Evolutionary conservation across 208 protist species (phyloP).

Genomic region (Herpetomonas samuelpessoai): DNA sequence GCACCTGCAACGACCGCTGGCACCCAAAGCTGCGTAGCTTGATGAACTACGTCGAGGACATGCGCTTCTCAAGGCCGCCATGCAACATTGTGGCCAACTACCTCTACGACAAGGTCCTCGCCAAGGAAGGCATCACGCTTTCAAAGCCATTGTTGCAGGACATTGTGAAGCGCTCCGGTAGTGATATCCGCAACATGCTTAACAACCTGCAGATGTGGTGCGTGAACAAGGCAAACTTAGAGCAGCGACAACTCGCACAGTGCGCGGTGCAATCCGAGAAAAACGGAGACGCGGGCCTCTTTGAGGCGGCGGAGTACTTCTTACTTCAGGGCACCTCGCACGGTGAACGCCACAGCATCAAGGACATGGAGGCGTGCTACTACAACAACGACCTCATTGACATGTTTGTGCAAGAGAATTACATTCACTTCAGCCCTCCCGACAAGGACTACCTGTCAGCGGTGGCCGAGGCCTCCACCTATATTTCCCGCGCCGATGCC

Average conservation of each 20-base stretch:
- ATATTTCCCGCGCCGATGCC: conserved; percentile 77
- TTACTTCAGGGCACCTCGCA: conserved; percentile 70
- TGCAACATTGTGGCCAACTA: conserved; percentile 86
- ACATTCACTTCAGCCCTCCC: conserved; percentile 84
- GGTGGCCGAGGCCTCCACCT: conserved; percentile 50
- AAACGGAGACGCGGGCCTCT: conserved; percentile 90
- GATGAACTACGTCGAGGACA: conserved; percentile 94
- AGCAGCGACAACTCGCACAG: conserved; percentile 61
- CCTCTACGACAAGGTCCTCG: conserved; percentile 84
- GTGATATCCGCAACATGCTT: conserved; percentile 97
- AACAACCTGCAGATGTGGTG: conserved; percentile 96
- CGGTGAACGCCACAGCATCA: conserved; percentile 52
- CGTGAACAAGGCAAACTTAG: conserved; percentile 38
- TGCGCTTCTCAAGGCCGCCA: conserved; percentile 91
- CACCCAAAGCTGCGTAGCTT: conserved; percentile 93
- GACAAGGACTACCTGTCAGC: conserved; percentile 38
- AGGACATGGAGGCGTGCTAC: conserved; percentile 84
- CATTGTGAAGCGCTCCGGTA: conserved; percentile 85
- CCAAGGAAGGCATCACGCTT: conserved; percentile 88
- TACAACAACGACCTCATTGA: conserved; percentile 93
- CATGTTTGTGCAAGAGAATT: conserved; percentile 96
- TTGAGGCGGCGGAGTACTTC: conserved; percentile 89
- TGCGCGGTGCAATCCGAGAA: conserved; percentile 81
- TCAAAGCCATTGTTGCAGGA: conserved; percentile 86
- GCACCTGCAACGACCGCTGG: conserved; percentile 99